Percentiles rank a stretch among this genome's conserved stretches.
phyloP scores from a whole-genome alignment of 176 grass and related monocot species.

The Aegilops bicornis region DNA sequence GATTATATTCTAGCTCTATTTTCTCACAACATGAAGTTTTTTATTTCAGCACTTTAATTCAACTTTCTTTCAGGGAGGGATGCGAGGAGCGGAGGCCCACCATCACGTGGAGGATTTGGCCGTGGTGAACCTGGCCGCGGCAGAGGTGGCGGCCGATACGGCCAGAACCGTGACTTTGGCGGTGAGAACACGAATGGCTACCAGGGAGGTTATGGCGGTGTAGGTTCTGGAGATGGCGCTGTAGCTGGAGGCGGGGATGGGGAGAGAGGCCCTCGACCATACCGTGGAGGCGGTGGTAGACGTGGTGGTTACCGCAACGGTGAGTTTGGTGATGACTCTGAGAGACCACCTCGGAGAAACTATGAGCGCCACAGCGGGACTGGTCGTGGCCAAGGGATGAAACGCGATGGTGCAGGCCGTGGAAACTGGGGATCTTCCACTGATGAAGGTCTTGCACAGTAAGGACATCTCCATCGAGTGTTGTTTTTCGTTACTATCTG shows the following conservation, averaged over 20 bases:
- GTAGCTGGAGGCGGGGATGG: conserved; percentile 33
- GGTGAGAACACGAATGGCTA: conserved; percentile 46
- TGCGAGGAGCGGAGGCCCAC: conserved; percentile 20
- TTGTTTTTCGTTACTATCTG: background rate
- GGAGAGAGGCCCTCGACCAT: conserved; percentile 53
- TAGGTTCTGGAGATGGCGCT: conserved; percentile 28
- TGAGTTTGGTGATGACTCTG: conserved; percentile 52
- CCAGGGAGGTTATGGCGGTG: conserved; percentile 46
- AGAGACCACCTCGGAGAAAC: conserved; percentile 55
- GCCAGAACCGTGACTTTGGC: conserved; percentile 54
- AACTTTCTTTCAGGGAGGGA: conserved; percentile 55
- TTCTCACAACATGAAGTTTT: background rate
- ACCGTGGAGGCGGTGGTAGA: conserved; percentile 33
- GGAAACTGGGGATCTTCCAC: conserved; percentile 76
- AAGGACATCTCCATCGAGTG: background rate
- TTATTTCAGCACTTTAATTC: background rate
- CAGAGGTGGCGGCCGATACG: conserved; percentile 45
- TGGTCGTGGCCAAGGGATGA: conserved; percentile 66
- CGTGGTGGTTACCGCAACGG: conserved; percentile 62
- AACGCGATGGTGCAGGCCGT: conserved; percentile 67
- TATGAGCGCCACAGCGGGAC: conserved; percentile 86
- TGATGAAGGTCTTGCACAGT: conserved; percentile 65
- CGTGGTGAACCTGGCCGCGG: conserved; percentile 65
- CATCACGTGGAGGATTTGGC: conserved; percentile 59
- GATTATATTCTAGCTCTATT: conserved; percentile 10